phyloP scores from a whole-genome alignment of 2,329 filamentous ascomycete genomes.

The Elsinoe ampelina region DNA sequence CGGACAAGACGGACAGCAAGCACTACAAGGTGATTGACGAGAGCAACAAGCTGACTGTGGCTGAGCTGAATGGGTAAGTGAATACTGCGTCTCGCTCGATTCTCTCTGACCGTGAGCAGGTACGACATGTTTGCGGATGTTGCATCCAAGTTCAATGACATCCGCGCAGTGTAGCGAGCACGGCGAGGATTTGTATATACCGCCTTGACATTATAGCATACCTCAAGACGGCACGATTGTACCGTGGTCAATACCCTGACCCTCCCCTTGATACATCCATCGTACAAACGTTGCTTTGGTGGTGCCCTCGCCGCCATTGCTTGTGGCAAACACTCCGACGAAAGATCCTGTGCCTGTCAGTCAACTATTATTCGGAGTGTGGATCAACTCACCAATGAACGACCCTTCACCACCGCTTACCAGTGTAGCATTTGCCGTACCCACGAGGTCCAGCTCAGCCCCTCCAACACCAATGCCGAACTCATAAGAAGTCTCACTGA shows the following conservation, averaged over 20 bases:
- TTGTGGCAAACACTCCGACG: slow-evolving; percentile 13
- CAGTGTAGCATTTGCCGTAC: slow-evolving; percentile 5
- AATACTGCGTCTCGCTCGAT: not conserved
- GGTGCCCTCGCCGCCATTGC: slow-evolving; percentile 8
- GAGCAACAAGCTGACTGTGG: slow-evolving; percentile 54
- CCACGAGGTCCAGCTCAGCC: not conserved
- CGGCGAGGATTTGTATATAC: not conserved
- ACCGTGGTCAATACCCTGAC: slow-evolving; percentile 13
- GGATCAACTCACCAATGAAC: slow-evolving; percentile 11
- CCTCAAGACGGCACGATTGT: not conserved
- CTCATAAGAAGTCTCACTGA: not conserved
- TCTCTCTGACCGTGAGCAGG: slow-evolving; percentile 22
- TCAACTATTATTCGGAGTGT: not conserved
- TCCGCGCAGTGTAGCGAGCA: not conserved
- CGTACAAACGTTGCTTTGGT: slow-evolving; percentile 12
- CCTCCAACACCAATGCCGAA: not conserved
- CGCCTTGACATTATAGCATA: not conserved
- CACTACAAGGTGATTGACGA: slow-evolving; percentile 56
- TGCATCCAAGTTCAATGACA: slow-evolving; percentile 35
- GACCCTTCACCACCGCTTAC: slow-evolving; percentile 8
- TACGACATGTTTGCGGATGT: slow-evolving; percentile 53
- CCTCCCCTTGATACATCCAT: slow-evolving; percentile 14
- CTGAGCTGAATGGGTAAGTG: slow-evolving; percentile 58
- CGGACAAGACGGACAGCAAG: slow-evolving; percentile 46
- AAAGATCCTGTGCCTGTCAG: slow-evolving; percentile 12